Evolutionary conservation across 139 green algal genomes (phyloP), one percentile per base, ranked within the genome.

Genomic region (Chlorella vulgaris): DNA sequence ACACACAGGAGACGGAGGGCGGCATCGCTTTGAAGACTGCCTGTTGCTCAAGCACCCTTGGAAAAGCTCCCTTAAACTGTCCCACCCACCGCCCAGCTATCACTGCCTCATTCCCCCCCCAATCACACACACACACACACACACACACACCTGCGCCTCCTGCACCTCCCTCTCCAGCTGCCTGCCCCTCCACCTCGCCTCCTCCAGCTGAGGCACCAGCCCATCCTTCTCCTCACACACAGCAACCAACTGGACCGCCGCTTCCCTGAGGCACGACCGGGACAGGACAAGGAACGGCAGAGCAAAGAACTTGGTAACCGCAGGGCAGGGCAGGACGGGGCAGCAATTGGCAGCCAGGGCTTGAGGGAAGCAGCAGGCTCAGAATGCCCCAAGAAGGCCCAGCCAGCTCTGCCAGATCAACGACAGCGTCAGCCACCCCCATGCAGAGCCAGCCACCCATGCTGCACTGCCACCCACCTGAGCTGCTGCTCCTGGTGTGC

Each of bases 161-260:
- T 80, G 61, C 33, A 90, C 50, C 61, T 92, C 82, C 81, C 84
- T 89, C 55, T 91, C 87, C 40, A 82, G 58, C 76, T 89, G 86
- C 4, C 87, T 82, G 2, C 38, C 66, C n/a, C 76, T 80, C 87
- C 87, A 91, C 38, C 77, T 28, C n/a, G 81, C 78, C 65, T 93
- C 89, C 68, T 92, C 80, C 31, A 93, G n/a, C 43, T 61, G 58
- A 21, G 69, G 81, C 21, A 39, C 77, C 43, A 88, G 70, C 31
- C 47, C 33, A 38, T 92, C 86, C 6, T 80, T 74, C 71, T 93
- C 89, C 39, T 91, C 80, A 1, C 73, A 76, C 39, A 86, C 77
- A 13, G n/a, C 38, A 31, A 80, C 50, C 73, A 91, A 61, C 86
- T 91, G 84, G 28, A 86, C 88, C 47, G 91, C 88, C 8, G 83